Percentiles rank a stretch among this genome's conserved stretches.
phyloP scores from a whole-genome alignment of 768 basidiomycete species.

The Galerina sulciceps region DNA sequence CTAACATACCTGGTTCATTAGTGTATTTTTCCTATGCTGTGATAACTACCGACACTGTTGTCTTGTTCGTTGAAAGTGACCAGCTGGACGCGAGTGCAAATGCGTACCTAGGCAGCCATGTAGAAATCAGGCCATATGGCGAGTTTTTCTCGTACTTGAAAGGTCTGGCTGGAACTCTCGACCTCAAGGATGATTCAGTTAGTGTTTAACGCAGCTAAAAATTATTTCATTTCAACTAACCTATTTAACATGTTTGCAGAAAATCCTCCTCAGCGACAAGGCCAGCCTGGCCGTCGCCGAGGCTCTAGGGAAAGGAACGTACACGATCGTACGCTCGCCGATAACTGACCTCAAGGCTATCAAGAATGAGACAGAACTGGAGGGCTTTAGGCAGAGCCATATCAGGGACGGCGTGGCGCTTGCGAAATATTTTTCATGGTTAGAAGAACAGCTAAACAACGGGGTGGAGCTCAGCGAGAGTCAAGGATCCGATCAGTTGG shows the following conservation, averaged over 20 bases:
- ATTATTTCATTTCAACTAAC: not conserved
- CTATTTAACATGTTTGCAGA: constrained; percentile 37
- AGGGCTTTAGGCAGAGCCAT: constrained; percentile 88
- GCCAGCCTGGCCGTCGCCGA: constrained; percentile 83
- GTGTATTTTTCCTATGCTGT: constrained; percentile 95
- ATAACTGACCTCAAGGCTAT: constrained; percentile 80
- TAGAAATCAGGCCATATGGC: constrained; percentile 75
- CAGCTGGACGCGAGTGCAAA: constrained; percentile 48
- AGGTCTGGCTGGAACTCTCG: constrained; percentile 41
- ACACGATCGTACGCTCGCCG: constrained; percentile 68
- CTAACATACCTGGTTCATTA: constrained; percentile 26
- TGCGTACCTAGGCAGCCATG: constrained; percentile 55
- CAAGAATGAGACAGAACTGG: constrained; percentile 81
- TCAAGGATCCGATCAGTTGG: constrained; percentile 78
- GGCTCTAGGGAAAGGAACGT: constrained; percentile 73
- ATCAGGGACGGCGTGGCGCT: constrained; percentile 90
- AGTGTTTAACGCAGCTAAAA: constrained; percentile 6
- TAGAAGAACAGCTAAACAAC: constrained; percentile 78
- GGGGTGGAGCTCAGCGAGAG: constrained; percentile 74
- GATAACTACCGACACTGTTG: constrained; percentile 59
- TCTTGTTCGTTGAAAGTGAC: constrained; percentile 71
- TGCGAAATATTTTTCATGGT: constrained; percentile 91
- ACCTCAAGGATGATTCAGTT: constrained; percentile 37
- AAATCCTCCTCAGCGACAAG: constrained; percentile 76
- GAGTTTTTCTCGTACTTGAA: constrained; percentile 68